Conservation (phyloP, 2,329 filamentous ascomycete species). For the Grosmannia huntii region DNA sequence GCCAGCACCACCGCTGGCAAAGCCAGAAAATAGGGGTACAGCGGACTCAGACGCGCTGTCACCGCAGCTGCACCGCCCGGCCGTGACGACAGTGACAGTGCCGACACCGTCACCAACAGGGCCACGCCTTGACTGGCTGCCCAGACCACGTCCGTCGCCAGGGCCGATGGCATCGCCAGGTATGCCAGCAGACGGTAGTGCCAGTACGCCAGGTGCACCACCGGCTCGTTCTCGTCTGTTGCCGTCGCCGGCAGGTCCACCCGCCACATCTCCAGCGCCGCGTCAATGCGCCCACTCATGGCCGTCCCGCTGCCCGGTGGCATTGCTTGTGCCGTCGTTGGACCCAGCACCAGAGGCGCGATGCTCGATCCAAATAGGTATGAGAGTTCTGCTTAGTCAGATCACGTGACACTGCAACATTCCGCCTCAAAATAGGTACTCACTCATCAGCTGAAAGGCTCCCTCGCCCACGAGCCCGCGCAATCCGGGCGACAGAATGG, state of each 20-base stretch:
- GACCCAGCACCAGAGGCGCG: slow-evolving; percentile 1
- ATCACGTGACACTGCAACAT: neutral
- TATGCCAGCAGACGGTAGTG: slow-evolving; percentile 53
- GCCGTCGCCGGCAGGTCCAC: slow-evolving; percentile 48
- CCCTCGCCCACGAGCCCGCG: slow-evolving; percentile 47
- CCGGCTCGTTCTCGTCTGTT: slow-evolving; percentile 35
- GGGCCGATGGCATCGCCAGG: slow-evolving; percentile 42
- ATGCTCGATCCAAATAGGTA: slow-evolving; percentile 32
- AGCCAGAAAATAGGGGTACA: slow-evolving; percentile 54
- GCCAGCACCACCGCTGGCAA: slow-evolving; percentile 32
- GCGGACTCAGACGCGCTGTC: slow-evolving; percentile 32
- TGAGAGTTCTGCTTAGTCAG: slow-evolving; percentile 12
- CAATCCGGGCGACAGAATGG: slow-evolving; percentile 47
- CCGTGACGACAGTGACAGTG: neutral
- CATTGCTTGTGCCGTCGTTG: slow-evolving; percentile 29
- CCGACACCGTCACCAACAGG: slow-evolving; percentile 37
- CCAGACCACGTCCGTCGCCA: slow-evolving; percentile 44
- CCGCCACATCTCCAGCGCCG: slow-evolving; percentile 52
- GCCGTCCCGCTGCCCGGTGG: slow-evolving; percentile 27
- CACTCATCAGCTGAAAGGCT: slow-evolving; percentile 52
- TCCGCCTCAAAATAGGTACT: slow-evolving; percentile 20
- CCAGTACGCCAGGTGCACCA: slow-evolving; percentile 58
- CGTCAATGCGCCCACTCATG: slow-evolving; percentile 36
- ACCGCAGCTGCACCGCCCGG: neutral
- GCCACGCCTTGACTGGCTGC: slow-evolving; percentile 44